These are phyloP conservation scores for Citrus australasica DNA, from an alignment of 345 rosid species.

Conservation along the genomic window DNA sequence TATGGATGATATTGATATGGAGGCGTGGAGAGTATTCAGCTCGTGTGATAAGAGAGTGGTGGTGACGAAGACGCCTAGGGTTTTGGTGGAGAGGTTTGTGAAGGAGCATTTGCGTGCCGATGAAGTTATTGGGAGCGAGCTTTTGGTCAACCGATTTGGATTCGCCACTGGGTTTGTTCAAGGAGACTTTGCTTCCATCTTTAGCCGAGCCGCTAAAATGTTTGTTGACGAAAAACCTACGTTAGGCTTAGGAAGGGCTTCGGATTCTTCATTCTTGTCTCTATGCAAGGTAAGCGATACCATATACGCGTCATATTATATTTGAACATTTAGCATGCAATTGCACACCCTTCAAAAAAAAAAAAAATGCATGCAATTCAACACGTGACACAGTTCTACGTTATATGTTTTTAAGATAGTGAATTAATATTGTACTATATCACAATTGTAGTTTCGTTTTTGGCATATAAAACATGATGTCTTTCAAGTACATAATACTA, in stretches of 20 bases:
- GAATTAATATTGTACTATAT: too few species aligned
- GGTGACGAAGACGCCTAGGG: conserved; percentile 67
- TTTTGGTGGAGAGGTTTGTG: conserved; percentile 77
- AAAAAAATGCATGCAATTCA: too few species aligned
- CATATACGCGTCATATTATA: too few species aligned
- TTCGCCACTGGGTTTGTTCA: conserved; percentile 56
- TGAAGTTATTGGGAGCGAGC: conserved; percentile 71
- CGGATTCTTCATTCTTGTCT: conserved; percentile 40
- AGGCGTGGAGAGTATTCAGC: conserved; percentile 71
- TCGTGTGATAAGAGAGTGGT: conserved; percentile 54
- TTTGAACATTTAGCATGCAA: too few species aligned
- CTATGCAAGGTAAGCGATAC: conserved; percentile 54
- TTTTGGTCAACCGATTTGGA: conserved; percentile 60
- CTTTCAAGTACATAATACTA: not conserved
- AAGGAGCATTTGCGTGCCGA: conserved; percentile 77
- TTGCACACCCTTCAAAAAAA: too few species aligned
- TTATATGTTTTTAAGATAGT: too few species aligned
- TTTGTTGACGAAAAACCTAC: conserved; percentile 50
- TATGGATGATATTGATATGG: conserved; percentile 68
- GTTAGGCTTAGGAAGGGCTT: conserved; percentile 46
- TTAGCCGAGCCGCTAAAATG: conserved; percentile 33
- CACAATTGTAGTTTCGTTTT: not conserved
- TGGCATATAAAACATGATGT: not conserved
- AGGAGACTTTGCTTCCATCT: conserved; percentile 23
- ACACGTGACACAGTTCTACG: too few species aligned